Evolutionary conservation across 768 basidiomycete genomes (phyloP).

Genomic region (Antrodiella citrinella): DNA sequence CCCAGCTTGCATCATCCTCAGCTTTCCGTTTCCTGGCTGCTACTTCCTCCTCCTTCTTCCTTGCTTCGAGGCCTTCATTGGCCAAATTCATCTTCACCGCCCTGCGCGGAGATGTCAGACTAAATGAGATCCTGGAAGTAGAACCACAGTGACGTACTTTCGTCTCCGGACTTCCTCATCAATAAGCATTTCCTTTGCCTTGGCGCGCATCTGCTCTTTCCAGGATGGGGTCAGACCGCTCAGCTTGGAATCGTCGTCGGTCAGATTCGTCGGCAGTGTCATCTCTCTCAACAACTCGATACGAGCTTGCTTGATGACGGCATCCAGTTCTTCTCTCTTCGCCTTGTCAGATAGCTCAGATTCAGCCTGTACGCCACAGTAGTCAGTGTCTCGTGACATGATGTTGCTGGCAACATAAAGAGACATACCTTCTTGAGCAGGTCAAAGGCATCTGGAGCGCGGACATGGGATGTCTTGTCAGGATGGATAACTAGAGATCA

Average conservation of each 20-base stretch:
- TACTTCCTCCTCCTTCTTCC: conserved; percentile 85
- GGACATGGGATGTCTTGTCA: conserved; percentile 87
- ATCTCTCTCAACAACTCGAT: conserved; percentile 54
- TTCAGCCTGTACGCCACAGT: conserved; percentile 74
- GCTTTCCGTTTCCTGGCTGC: conserved; percentile 73
- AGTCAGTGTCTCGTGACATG: neutral
- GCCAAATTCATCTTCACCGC: conserved; percentile 87
- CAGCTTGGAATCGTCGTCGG: conserved; percentile 52
- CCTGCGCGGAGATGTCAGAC: conserved; percentile 29
- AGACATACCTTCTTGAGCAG: conserved; percentile 76
- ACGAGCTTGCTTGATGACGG: conserved; percentile 70
- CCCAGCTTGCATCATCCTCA: conserved; percentile 85
- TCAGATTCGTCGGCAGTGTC: conserved; percentile 50
- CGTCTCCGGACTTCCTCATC: conserved; percentile 83
- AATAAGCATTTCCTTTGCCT: conserved; percentile 79
- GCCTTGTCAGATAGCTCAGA: conserved; percentile 72
- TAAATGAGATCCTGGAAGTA: neutral
- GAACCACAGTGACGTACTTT: no score
- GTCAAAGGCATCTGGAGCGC: conserved; percentile 90
- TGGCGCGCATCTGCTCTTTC: conserved; percentile 55
- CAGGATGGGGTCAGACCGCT: conserved; percentile 51
- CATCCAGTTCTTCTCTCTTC: conserved; percentile 77
- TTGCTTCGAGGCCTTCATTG: conserved; percentile 89
- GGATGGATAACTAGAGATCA: conserved; percentile 84
- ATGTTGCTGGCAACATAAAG: neutral